Conservation (phyloP, 192 early-diverging fungal species). For the Physocladia obscura region DNA sequence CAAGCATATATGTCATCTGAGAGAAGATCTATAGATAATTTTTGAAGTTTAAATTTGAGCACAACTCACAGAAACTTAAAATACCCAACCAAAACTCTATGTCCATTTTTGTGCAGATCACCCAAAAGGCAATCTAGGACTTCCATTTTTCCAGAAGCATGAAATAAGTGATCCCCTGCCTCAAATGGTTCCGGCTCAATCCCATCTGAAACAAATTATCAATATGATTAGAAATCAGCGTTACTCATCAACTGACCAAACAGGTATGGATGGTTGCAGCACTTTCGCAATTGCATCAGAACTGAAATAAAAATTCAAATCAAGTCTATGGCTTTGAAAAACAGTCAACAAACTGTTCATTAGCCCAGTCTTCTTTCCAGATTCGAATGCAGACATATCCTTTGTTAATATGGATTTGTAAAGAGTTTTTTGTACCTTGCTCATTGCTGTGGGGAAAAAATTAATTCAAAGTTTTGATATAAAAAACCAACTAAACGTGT, state of each 20-base stretch:
- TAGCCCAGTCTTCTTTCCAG: conserved; percentile 10
- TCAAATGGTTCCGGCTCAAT: conserved; percentile 35
- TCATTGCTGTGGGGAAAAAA: conserved; percentile 16
- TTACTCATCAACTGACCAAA: conserved; percentile 8
- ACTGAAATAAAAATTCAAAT: conserved; percentile 6
- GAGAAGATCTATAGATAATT: conserved; percentile 26
- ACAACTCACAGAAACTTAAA: conserved; percentile 13
- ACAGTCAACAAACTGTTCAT: conserved; percentile 26
- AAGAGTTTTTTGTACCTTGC: conserved; percentile 18
- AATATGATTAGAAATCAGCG: background rate
- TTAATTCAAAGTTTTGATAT: background rate
- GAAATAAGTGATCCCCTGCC: conserved; percentile 24
- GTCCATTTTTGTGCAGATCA: background rate
- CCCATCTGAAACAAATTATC: conserved; percentile 27
- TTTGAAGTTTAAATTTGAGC: background rate
- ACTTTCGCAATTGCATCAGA: conserved; percentile 31
- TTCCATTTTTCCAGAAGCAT: conserved; percentile 27
- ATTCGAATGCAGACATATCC: conserved; percentile 25
- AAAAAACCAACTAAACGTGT: conserved; percentile 15
- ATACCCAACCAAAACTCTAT: conserved; percentile 17
- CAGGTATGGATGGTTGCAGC: conserved; percentile 28
- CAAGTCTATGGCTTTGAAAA: background rate
- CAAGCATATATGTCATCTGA: conserved; percentile 39
- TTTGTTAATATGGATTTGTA: conserved; percentile 34
- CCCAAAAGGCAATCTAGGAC: conserved; percentile 16